These are phyloP conservation scores for Trichophaea hybrida DNA, from an alignment of 2,329 filamentous ascomycete species.

Conservation along the genomic window DNA sequence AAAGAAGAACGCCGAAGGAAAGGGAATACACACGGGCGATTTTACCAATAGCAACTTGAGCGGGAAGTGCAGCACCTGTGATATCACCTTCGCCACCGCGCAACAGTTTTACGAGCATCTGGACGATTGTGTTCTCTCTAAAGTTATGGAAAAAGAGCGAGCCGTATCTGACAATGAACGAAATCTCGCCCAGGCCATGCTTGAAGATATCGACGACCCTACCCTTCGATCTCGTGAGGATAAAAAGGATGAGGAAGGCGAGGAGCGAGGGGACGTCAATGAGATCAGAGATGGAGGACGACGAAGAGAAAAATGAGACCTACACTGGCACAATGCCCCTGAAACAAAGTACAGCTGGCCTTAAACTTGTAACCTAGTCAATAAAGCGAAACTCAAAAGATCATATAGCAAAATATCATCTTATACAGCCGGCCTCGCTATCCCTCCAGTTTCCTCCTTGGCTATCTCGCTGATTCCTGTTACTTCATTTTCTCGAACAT, in stretches of 20 bases:
- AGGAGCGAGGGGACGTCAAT: constrained; percentile 35
- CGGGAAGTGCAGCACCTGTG: constrained; percentile 86
- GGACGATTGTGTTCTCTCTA: constrained; percentile 58
- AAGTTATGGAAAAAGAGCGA: constrained; percentile 57
- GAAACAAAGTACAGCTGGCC: too few species aligned
- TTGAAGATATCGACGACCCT: constrained; percentile 36
- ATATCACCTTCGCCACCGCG: constrained; percentile 64
- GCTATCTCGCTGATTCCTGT: too few species aligned
- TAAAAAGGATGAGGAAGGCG: constrained; percentile 33
- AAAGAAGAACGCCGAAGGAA: constrained; percentile 44
- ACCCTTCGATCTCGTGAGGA: constrained; percentile 12
- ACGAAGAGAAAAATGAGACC: constrained; percentile 41
- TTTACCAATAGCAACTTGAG: constrained; percentile 25
- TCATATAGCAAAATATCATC: too few species aligned
- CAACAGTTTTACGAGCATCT: constrained; percentile 98
- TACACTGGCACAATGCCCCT: constrained; percentile 41
- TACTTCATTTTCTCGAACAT: too few species aligned
- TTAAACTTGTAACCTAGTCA: too few species aligned
- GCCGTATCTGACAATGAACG: constrained; percentile 52
- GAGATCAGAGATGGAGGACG: constrained; percentile 38
- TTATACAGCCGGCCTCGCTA: too few species aligned
- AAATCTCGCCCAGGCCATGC: constrained; percentile 50
- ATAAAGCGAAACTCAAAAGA: too few species aligned
- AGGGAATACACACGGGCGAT: constrained; percentile 29
- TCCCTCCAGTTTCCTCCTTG: too few species aligned